phyloP scores from a whole-genome alignment of 2,329 filamentous ascomycete species.

The Curvularia hawaiiensis region DNA sequence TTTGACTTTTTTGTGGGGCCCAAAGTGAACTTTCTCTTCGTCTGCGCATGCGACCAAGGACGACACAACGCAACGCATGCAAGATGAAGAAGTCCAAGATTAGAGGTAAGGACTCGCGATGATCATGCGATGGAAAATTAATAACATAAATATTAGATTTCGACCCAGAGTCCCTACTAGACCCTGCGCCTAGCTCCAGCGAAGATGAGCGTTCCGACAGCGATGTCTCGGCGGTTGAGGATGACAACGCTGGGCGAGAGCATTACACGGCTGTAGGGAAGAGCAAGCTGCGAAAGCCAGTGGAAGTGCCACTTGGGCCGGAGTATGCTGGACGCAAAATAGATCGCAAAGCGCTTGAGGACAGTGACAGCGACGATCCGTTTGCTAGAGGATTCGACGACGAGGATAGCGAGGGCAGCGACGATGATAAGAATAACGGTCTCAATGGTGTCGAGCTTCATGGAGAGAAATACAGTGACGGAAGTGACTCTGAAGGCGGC shows the following conservation, averaged over 20 bases:
- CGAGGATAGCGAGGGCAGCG: conserved; percentile 46
- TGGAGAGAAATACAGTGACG: conserved; percentile 29
- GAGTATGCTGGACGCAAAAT: conserved; percentile 81
- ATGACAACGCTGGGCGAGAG: conserved; percentile 71
- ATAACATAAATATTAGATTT: conserved; percentile 62
- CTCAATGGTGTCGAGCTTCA: conserved; percentile 20
- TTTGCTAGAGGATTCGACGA: conserved; percentile 54
- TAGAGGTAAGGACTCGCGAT: conserved; percentile 21
- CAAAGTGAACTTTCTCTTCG: conserved; percentile 25
- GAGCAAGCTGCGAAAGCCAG: conserved; percentile 79
- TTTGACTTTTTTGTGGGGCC: conserved; percentile 41
- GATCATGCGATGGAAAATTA: background rate
- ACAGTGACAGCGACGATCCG: conserved; percentile 60
- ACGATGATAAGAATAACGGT: conserved; percentile 30
- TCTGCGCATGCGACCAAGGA: conserved; percentile 4
- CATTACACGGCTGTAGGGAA: conserved; percentile 87
- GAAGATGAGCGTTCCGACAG: conserved; percentile 62
- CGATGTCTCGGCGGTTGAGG: conserved; percentile 45
- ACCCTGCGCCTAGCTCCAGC: conserved; percentile 61
- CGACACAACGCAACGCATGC: conserved; percentile 1
- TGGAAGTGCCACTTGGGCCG: conserved; percentile 71
- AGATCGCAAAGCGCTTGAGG: conserved; percentile 67
- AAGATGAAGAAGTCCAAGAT: conserved; percentile 42
- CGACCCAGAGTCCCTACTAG: conserved; percentile 73
- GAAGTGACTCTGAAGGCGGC: conserved; percentile 48